Evolutionary conservation across 495 filamentous ascomycete genomes (phyloP).

Genomic region (Penicillium egyptiacum): DNA sequence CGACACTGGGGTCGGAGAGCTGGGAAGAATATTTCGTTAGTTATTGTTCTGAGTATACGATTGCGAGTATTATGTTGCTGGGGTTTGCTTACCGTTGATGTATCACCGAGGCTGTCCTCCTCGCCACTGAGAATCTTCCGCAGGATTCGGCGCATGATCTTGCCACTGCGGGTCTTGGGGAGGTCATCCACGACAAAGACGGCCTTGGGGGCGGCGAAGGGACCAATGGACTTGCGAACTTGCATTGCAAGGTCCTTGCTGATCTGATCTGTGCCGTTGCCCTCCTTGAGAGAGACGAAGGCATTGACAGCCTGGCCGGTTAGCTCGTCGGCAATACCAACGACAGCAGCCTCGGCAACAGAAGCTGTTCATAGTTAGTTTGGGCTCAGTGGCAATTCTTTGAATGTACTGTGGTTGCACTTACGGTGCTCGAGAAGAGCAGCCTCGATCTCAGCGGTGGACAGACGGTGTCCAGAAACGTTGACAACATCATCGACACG

Average conservation of each 20-base stretch:
- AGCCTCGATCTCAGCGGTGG: constrained; percentile 97
- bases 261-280: constrained; percentile 74
- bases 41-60: constrained; percentile 15
- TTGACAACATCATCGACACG: constrained; percentile 99
- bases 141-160: constrained; percentile 98
- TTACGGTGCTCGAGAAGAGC: constrained; percentile 87
- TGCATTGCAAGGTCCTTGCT: constrained; percentile 92
- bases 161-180: constrained; percentile 93
- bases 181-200: constrained; percentile 88
- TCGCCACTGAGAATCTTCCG: constrained; percentile 95
- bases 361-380: constrained; percentile 30
- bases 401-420: constrained; percentile 19
- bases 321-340: constrained; percentile 88
- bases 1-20: constrained; percentile 87
- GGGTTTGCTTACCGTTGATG: constrained; percentile 67
- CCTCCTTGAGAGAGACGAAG: constrained; percentile 91
- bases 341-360: constrained; percentile 93
- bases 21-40: constrained; percentile 42
- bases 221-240: constrained; percentile 94
- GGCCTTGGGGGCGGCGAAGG: constrained; percentile 94
- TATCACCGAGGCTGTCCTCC: constrained; percentile 95
- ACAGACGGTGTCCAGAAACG: constrained; percentile 92
- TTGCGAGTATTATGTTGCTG: not conserved
- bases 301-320: constrained; percentile 97
- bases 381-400: not conserved